A percentile compares a stretch with the other conserved stretches of the same genome.
phyloP scores from a whole-genome alignment of 2,329 filamentous ascomycete genomes.

The Aspergillus hortae region DNA sequence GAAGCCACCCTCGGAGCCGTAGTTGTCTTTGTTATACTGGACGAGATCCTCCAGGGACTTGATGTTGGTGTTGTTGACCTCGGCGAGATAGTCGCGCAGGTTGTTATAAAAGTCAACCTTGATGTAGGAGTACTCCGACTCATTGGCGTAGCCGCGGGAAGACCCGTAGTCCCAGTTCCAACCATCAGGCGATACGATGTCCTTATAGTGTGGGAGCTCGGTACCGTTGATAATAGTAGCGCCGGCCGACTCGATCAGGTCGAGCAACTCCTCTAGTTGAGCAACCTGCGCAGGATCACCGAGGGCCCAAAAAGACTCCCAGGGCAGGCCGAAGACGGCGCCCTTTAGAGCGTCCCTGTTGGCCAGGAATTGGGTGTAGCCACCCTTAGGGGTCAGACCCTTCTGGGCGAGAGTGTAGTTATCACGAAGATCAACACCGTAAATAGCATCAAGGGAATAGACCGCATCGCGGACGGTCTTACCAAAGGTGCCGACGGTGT shows the following conservation, averaged over 20 bases:
- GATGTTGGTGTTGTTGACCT: slow-evolving; percentile 60
- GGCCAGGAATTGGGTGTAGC: slow-evolving; percentile 58
- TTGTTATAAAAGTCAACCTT: slow-evolving; percentile 63
- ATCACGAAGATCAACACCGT: slow-evolving; percentile 60
- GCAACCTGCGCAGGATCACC: slow-evolving; percentile 55
- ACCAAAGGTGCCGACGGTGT: slow-evolving; percentile 66
- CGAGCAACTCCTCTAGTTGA: slow-evolving; percentile 51
- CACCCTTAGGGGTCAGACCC: slow-evolving; percentile 51
- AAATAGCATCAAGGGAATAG: slow-evolving; percentile 65
- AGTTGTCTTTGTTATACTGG: slow-evolving; percentile 59
- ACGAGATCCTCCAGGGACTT: slow-evolving; percentile 63
- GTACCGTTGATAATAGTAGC: slow-evolving; percentile 67
- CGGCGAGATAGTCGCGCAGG: slow-evolving; percentile 60
- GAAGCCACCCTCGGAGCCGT: slow-evolving; percentile 63
- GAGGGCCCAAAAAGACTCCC: slow-evolving; percentile 67
- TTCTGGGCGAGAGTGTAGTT: slow-evolving; percentile 62
- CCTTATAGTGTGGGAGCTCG: slow-evolving; percentile 62
- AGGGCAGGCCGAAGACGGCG: slow-evolving; percentile 67
- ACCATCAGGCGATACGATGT: slow-evolving; percentile 61
- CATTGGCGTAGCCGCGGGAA: slow-evolving; percentile 61
- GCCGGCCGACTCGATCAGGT: slow-evolving; percentile 57
- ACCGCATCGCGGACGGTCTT: slow-evolving; percentile 67
- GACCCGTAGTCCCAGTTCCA: slow-evolving; percentile 72
- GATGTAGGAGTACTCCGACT: slow-evolving; percentile 70
- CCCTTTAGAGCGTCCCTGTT: slow-evolving; percentile 54